These are phyloP conservation scores for Euphorbia tirucalli DNA, from an alignment of 345 rosid species.

Conservation along the genomic window DNA sequence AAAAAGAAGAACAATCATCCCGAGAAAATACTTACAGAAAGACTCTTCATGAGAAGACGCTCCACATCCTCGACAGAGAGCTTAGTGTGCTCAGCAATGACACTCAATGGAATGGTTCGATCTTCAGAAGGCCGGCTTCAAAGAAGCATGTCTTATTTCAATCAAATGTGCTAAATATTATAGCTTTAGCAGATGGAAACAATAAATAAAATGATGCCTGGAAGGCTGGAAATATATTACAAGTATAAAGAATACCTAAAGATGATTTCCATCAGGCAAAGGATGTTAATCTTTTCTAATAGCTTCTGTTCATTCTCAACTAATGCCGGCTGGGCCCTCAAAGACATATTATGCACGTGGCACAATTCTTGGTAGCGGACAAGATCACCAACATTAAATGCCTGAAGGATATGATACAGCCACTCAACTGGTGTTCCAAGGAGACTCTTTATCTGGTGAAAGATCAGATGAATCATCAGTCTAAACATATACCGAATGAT, in stretches of 20 bases:
- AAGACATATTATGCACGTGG: conserved; percentile 70
- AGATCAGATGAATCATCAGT: conserved; percentile 12
- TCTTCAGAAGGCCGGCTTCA: conserved; percentile 97
- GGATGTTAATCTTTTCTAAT: conserved; percentile 94
- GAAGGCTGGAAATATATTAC: background rate
- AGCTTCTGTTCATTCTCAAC: conserved; percentile 90
- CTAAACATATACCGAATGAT: background rate
- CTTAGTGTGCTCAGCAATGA: conserved; percentile 89
- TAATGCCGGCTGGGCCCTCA: conserved; percentile 88
- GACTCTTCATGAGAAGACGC: conserved; percentile 95
- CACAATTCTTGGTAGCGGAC: conserved; percentile 83
- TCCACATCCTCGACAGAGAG: conserved; percentile 88
- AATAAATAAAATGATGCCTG: background rate
- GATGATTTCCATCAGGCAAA: conserved; percentile 95
- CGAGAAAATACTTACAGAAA: conserved; percentile 66
- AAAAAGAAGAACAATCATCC: too few relatives aligned
- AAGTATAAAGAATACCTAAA: conserved; percentile 60
- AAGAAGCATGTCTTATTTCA: conserved; percentile 16
- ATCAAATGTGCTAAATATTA: conserved; percentile 4
- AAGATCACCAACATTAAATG: conserved; percentile 87
- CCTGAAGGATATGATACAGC: conserved; percentile 92
- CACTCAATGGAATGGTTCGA: conserved; percentile 78
- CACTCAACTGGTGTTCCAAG: conserved; percentile 86
- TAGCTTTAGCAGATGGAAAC: background rate
- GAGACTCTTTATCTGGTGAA: conserved; percentile 82